These are phyloP conservation scores for Picea glauca DNA, from an alignment of 75 land plant genomes.

Conservation along the genomic window DNA sequence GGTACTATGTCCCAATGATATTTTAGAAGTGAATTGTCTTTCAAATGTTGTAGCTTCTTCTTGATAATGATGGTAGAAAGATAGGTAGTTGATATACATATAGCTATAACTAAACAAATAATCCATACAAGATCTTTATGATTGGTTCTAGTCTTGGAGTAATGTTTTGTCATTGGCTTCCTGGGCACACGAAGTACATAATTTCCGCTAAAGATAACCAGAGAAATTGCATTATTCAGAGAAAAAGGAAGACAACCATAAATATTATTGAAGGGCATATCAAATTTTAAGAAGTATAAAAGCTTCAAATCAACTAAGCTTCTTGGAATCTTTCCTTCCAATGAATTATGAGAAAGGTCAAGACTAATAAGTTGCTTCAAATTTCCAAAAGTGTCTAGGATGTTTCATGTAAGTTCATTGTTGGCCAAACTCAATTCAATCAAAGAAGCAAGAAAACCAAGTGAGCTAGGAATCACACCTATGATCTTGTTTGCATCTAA, in stretches of 20 bases:
- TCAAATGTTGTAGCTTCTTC: too few relatives aligned
- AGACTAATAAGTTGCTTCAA: conserved; percentile 17
- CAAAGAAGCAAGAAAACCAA: conserved; percentile 9
- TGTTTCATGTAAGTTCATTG: conserved; percentile 19
- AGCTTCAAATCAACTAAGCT: conserved; percentile 13
- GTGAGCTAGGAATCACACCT: conserved; percentile 20
- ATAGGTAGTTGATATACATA: too few relatives aligned
- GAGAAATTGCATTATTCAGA: conserved; percentile 18
- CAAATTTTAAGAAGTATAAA: conserved; percentile 13
- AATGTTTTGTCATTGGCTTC: too few relatives aligned
- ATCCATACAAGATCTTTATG: too few relatives aligned
- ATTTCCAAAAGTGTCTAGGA: conserved; percentile 24
- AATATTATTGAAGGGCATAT: conserved; percentile 31
- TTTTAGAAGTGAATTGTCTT: too few relatives aligned
- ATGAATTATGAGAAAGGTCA: conserved; percentile 26
- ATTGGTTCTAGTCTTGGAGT: too few relatives aligned
- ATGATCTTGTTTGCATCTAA: conserved; percentile 14
- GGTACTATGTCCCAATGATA: too few relatives aligned
- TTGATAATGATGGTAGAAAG: too few relatives aligned
- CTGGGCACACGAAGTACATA: too few relatives aligned
- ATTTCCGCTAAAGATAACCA: too few relatives aligned
- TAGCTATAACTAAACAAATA: too few relatives aligned
- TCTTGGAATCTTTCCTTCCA: conserved; percentile 20
- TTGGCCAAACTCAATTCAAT: conserved; percentile 17
- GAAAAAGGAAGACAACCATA: conserved; percentile 23